phyloP scores from a whole-genome alignment of 371 early-diverging fungal genomes.

The Umbelopsis sp. region DNA sequence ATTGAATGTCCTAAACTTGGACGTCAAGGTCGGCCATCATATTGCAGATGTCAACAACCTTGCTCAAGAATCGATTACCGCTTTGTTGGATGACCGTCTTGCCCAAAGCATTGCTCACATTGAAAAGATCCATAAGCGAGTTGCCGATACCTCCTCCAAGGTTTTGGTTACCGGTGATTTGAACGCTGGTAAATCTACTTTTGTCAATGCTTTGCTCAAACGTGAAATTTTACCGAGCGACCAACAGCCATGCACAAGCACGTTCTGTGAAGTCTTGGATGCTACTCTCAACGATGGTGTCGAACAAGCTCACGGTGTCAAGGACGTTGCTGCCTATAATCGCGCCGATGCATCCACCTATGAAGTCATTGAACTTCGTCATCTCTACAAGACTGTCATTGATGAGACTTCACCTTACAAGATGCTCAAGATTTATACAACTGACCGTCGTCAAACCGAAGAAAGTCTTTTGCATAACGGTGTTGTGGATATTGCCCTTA shows the following conservation, averaged over 20 bases:
- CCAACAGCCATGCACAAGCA: conserved; percentile 96
- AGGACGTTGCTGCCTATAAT: conserved; percentile 66
- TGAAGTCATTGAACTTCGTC: conserved; percentile 65
- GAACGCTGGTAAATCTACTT: conserved; percentile 96
- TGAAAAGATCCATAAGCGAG: conserved; percentile 78
- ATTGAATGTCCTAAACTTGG: conserved; percentile 68
- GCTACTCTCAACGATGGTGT: conserved; percentile 79
- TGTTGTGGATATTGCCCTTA: conserved; percentile 91
- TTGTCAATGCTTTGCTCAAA: conserved; percentile 94
- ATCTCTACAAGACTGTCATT: conserved; percentile 63
- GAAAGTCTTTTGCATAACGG: conserved; percentile 90
- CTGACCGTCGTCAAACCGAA: conserved; percentile 62
- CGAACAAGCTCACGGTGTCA: conserved; percentile 92
- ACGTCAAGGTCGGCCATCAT: conserved; percentile 65
- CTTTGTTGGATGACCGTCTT: conserved; percentile 69
- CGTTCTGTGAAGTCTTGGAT: conserved; percentile 93
- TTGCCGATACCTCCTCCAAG: conserved; percentile 89
- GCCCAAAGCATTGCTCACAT: conserved; percentile 74
- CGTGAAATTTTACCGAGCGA: conserved; percentile 89
- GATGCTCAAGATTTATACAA: conserved; percentile 89
- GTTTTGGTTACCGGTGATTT: conserved; percentile 97
- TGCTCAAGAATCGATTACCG: conserved; percentile 72
- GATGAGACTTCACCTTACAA: conserved; percentile 72
- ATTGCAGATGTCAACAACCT: conserved; percentile 49
- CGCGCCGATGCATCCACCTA: conserved; percentile 74